Evolutionary conservation across 2,329 filamentous ascomycete species (phyloP).

Genomic region (Trichoderma atroviride): DNA sequence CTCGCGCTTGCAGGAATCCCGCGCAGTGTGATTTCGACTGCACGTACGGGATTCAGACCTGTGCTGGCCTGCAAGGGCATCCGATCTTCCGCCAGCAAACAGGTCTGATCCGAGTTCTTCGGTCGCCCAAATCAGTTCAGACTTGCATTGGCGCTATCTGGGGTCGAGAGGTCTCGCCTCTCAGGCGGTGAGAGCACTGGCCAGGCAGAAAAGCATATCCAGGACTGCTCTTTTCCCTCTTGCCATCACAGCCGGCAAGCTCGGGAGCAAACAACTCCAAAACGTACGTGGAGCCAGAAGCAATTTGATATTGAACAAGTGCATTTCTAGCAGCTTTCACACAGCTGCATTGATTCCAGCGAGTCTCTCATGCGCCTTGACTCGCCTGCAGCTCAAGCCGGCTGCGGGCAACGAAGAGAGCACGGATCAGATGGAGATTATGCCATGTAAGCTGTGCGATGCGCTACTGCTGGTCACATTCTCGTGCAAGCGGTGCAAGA

Average conservation of each 20-base stretch:
- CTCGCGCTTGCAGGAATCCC: background rate
- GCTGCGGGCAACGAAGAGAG: background rate
- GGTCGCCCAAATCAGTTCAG: constrained; percentile 7
- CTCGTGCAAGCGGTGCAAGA: background rate
- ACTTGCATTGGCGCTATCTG: constrained; percentile 14
- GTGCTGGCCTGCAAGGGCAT: background rate
- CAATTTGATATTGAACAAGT: background rate
- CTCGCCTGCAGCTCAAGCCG: background rate
- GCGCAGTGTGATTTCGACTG: background rate
- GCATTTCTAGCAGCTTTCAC: background rate
- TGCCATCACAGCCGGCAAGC: background rate
- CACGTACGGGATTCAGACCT: background rate
- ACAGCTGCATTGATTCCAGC: background rate
- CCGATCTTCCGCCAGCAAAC: constrained; percentile 4
- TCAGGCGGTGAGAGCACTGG: background rate
- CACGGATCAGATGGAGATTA: background rate
- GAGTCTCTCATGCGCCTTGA: background rate
- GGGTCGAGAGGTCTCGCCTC: background rate
- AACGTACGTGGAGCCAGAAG: background rate
- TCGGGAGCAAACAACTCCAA: background rate
- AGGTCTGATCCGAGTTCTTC: constrained; percentile 1
- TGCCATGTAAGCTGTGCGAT: background rate
- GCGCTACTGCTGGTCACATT: background rate
- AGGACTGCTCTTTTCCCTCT: background rate
- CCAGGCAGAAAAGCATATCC: background rate